Evolutionary conservation across 2,329 filamentous ascomycete genomes (phyloP), one percentile per base, ranked within the genome.

Genomic region (Pseudogymnoascus sp.): DNA sequence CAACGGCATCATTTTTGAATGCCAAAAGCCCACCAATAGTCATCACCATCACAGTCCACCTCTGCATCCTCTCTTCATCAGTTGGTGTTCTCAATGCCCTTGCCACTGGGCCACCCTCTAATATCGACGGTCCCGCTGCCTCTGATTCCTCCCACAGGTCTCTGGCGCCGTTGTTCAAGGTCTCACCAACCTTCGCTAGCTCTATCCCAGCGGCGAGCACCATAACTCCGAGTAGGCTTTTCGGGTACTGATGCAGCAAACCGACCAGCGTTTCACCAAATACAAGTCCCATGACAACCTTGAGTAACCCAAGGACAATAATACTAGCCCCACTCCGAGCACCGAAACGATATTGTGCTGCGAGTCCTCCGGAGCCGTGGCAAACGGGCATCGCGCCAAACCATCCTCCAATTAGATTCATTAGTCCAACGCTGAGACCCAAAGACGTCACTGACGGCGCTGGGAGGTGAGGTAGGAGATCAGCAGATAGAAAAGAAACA

Each of bases 381-480:
- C 95, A 97, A 3, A 95, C 87, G 2, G 93, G 95, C 95, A 97
- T 97, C 4, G 89, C 89, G 59, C 93, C 93, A 70, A 96, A 96
- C 90, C 91, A 96, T 70, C 90, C 93, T 15, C 89, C 89, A 1
- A 89, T 74, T 3, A 97, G 78, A 73, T 97, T 97, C 85, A 96
- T 96, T 1, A 80, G 71, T 0, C 88, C 87, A 3, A 97, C 90
- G 63, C 91, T 96, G 65, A 93, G 74, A 1, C 93, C 93, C 31
- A 97, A 80, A 0, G 86, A 81, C 0, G 91, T 93, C 5, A 91
- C 87, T 0, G 85, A 85, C 0, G 91, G 91, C 0, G 87, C 78
- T 0, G 83, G 82, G 2, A 88, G 76, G 1, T 83, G 77, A 0
- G 92, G 91, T 2, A 96, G 79, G 10, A 97, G 81, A 71, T 96